Conservation (phyloP, 768 basidiomycete species). For the Butyriboletus loyo region DNA sequence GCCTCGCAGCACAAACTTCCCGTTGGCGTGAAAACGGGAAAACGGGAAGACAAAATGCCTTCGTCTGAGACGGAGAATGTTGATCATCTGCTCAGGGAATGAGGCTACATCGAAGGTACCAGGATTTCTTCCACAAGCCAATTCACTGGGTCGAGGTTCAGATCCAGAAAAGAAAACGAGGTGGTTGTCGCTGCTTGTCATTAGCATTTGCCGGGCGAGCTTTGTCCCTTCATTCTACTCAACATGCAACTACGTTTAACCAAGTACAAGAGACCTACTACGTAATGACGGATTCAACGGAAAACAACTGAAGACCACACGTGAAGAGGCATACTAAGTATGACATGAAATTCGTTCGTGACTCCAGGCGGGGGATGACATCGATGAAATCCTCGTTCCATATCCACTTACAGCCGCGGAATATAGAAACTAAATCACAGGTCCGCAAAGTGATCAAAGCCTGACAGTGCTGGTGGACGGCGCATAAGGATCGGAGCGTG, state of each 20-base stretch:
- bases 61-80: slow-evolving; percentile 11
- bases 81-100: slow-evolving; percentile 33
- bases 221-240: too few relatives aligned
- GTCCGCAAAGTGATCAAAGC: neutral
- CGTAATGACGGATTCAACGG: neutral
- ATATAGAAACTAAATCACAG: neutral
- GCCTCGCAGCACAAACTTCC: slow-evolving; percentile 2
- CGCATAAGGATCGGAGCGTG: slow-evolving; percentile 4
- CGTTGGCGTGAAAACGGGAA: neutral
- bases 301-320: neutral
- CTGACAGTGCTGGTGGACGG: slow-evolving; percentile 11
- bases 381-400: too few relatives aligned
- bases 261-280: neutral
- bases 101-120: slow-evolving; percentile 25
- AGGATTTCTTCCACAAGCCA: slow-evolving; percentile 21
- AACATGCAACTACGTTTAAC: too few relatives aligned
- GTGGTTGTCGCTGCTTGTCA: neutral
- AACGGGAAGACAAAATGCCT: neutral
- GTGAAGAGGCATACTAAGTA: neutral
- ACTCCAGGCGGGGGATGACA: too few relatives aligned
- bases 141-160: slow-evolving; percentile 25
- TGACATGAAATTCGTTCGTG: too few relatives aligned
- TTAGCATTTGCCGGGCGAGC: slow-evolving; percentile 3
- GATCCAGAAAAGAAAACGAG: too few relatives aligned
- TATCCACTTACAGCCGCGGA: too few relatives aligned